These are phyloP conservation scores for Rosa rugosa DNA, from an alignment of 306 rosid species.

Conservation along the genomic window DNA sequence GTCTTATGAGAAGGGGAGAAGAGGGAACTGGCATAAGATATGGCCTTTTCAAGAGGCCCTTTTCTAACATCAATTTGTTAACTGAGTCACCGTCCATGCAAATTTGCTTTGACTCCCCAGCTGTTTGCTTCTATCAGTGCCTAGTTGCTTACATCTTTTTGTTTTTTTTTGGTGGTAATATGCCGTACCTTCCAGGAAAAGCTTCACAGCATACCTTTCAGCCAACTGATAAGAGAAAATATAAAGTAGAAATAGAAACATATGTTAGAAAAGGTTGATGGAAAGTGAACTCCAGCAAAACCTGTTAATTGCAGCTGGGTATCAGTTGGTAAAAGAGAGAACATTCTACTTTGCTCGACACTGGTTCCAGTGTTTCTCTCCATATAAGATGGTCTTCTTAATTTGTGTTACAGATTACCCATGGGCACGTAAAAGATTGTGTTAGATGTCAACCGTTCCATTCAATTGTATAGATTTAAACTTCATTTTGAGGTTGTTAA, in stretches of 20 bases:
- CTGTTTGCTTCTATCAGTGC: constrained; percentile 48
- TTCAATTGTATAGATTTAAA: neutral
- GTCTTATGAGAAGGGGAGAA: constrained; percentile 53
- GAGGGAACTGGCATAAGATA: constrained; percentile 46
- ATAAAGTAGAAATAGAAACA: neutral
- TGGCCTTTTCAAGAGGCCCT: constrained; percentile 56
- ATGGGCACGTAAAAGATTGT: neutral
- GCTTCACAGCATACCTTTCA: neutral
- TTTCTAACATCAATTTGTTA: constrained; percentile 42
- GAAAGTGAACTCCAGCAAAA: neutral
- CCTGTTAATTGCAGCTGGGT: neutral
- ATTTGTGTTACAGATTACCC: too few species aligned
- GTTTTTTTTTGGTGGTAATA: too few species aligned
- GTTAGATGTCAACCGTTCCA: neutral
- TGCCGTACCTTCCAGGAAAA: neutral
- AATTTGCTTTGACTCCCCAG: constrained; percentile 37
- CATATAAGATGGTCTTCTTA: neutral
- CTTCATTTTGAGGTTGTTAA: neutral
- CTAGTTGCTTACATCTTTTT: constrained; percentile 24
- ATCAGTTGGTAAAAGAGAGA: neutral
- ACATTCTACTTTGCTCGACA: neutral
- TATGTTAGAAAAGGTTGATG: neutral
- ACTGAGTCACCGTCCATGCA: constrained; percentile 57
- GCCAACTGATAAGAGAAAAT: neutral
- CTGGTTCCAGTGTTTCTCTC: neutral